Percentiles rank a stretch among this genome's conserved stretches.
phyloP scores from a whole-genome alignment of 257 asterid species.

The Paraleonurus japonicus region DNA sequence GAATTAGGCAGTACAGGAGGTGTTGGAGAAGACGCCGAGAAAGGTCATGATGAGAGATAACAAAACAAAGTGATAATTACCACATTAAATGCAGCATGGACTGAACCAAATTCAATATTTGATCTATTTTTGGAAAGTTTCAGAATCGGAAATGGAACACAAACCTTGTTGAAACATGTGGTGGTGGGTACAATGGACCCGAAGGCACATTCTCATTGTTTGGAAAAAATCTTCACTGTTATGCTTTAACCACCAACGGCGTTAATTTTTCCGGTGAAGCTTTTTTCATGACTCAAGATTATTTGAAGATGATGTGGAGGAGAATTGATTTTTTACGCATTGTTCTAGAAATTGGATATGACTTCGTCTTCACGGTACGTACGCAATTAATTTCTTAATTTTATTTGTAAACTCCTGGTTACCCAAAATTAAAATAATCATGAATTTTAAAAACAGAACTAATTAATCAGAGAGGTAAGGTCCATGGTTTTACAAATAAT shows the following conservation, averaged over 20 bases:
- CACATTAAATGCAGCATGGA: constrained; percentile 62
- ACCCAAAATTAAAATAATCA: background rate
- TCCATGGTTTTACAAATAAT: too few relatives aligned
- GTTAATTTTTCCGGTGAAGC: constrained; percentile 59
- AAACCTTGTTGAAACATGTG: constrained; percentile 39
- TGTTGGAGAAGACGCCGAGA: constrained; percentile 34
- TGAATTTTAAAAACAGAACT: background rate
- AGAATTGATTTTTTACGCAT: constrained; percentile 34
- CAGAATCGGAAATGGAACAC: constrained; percentile 34
- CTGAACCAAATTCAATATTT: constrained; percentile 46
- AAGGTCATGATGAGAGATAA: constrained; percentile 45
- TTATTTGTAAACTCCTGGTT: too few relatives aligned
- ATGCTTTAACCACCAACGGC: constrained; percentile 34
- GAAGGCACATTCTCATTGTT: constrained; percentile 50
- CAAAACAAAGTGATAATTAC: constrained; percentile 64
- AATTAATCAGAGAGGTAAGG: too few relatives aligned
- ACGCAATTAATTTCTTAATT: background rate
- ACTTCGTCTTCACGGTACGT: constrained; percentile 57
- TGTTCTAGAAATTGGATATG: constrained; percentile 50
- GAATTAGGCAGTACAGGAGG: constrained; percentile 23
- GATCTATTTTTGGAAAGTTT: too few relatives aligned
- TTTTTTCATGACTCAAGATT: constrained; percentile 43
- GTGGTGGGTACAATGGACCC: constrained; percentile 53
- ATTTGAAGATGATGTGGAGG: constrained; percentile 36
- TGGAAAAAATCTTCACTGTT: constrained; percentile 3